A percentile compares a stretch with the other conserved stretches of the same genome.
Conservation (phyloP, 129 eudicot genomes). For the Artemisia argyi region DNA sequence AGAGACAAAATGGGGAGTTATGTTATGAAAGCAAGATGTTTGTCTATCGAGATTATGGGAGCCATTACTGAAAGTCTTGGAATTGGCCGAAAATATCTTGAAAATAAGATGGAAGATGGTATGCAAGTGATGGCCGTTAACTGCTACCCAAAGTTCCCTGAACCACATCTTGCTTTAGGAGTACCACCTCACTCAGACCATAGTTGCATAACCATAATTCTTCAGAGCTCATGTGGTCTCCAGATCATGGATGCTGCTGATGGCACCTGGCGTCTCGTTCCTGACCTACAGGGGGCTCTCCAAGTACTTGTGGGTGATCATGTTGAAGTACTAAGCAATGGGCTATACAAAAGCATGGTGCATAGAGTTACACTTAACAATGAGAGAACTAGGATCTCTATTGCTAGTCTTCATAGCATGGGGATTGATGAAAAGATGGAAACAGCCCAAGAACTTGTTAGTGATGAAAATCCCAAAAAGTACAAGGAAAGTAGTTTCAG, state of each 20-base stretch:
- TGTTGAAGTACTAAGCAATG: slow-evolving; percentile 66
- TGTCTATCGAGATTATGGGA: slow-evolving; percentile 39
- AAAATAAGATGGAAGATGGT: slow-evolving; percentile 42
- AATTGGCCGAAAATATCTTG: slow-evolving; percentile 42
- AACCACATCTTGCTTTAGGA: slow-evolving; percentile 52
- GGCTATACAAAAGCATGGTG: slow-evolving; percentile 52
- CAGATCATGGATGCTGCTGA: slow-evolving; percentile 40
- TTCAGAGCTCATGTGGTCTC: slow-evolving; percentile 51
- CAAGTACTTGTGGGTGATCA: slow-evolving; percentile 66
- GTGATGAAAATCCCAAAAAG: slow-evolving; percentile 33
- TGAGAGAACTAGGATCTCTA: slow-evolving; percentile 48
- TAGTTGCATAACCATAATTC: slow-evolving; percentile 56
- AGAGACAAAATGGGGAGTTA: slow-evolving; percentile 60
- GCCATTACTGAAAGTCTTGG: slow-evolving; percentile 63
- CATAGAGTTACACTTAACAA: slow-evolving; percentile 51
- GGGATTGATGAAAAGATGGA: slow-evolving; percentile 58
- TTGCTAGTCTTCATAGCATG: slow-evolving; percentile 69
- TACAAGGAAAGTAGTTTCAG: slow-evolving; percentile 56
- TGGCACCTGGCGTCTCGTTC: slow-evolving; percentile 42
- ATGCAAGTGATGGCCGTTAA: slow-evolving; percentile 61
- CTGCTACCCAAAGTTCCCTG: slow-evolving; percentile 65
- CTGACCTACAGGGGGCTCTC: slow-evolving; percentile 42
- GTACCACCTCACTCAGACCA: slow-evolving; percentile 73
- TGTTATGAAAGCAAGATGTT: slow-evolving; percentile 28
- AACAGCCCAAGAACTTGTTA: slow-evolving; percentile 51